Evolutionary conservation across 148 eudicot genomes (phyloP), one percentile per base, ranked within the genome.

Genomic region (Rhododendron griersonianum): DNA sequence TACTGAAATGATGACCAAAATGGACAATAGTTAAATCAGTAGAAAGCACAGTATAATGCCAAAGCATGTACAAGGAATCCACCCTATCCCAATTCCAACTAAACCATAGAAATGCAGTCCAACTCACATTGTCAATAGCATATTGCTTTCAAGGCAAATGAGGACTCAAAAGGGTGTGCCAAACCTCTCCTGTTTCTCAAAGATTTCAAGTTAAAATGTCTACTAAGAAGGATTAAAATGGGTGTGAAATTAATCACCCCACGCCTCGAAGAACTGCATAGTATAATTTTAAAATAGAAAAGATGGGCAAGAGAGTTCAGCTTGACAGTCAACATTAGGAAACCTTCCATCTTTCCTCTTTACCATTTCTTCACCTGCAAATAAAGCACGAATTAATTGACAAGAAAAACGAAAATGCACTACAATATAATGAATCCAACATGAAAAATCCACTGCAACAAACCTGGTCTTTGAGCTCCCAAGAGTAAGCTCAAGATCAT

Each of bases 401-500:
- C 28, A 9, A 63, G 78, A 14, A 61, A 61, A 83, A 48, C 23
- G 30, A 45, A 1, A 16, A 18, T 13, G 11, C 39, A 33, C 50
- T 48, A 33, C 41, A 14, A 0, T 16, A 2, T 7, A 18, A 28
- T 8, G 33, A 51, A 21, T 74, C 33, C 14, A 14, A 75, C 13
- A 0, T 11, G 39, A 71, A 33, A 15, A 14, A 73, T 21, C 30
- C 6, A 67, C 45, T 41, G 47, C 73, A 86, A 78, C 89, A 16
- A 78, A 93, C 95, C 94, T 94, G 81, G 93, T 86, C 86, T 50
- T 92, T 11, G 98, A 91, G 90, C 87, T 90, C 61, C 95, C 95
- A 57, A 95, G 98, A 81, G 98, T 95, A 75, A 95, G 96, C 90
- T 95, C 96, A 65, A 95, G 93, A 84, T 92, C 98, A 85, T 93